phyloP scores from a whole-genome alignment of 768 basidiomycete species.

The Crepidotus variabilis region DNA sequence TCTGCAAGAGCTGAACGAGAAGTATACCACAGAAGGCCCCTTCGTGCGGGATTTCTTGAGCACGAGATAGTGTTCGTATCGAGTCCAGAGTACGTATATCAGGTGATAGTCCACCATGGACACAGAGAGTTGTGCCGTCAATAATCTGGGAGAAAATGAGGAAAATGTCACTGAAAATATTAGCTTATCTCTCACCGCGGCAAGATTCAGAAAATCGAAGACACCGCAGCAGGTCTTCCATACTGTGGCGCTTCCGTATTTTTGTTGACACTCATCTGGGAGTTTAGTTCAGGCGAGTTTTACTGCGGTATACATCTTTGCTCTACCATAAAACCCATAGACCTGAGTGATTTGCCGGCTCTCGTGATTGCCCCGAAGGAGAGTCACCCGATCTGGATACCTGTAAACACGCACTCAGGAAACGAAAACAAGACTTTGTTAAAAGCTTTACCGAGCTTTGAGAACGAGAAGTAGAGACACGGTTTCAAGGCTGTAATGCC shows the following conservation, averaged over 20 bases:
- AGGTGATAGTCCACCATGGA: slow-evolving; percentile 94
- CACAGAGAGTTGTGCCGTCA: slow-evolving; percentile 88
- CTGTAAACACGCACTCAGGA: slow-evolving; percentile 31
- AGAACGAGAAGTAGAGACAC: slow-evolving; percentile 84
- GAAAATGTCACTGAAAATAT: background rate
- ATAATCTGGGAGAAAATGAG: slow-evolving; percentile 63
- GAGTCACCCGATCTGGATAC: slow-evolving; percentile 89
- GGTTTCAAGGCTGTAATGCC: slow-evolving; percentile 94
- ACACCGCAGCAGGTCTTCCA: slow-evolving; percentile 98
- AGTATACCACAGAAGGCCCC: slow-evolving; percentile 88
- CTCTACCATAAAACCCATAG: slow-evolving; percentile 94
- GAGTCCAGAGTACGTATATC: slow-evolving; percentile 95
- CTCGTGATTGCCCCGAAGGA: slow-evolving; percentile 94
- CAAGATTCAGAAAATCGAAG: slow-evolving; percentile 93
- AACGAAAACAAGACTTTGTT: background rate
- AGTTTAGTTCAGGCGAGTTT: background rate
- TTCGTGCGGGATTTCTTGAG: slow-evolving; percentile 98
- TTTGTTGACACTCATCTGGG: slow-evolving; percentile 94
- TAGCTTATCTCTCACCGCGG: slow-evolving; percentile 58
- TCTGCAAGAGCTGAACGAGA: background rate
- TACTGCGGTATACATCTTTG: background rate
- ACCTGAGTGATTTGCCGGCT: slow-evolving; percentile 97
- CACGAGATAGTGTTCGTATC: slow-evolving; percentile 85
- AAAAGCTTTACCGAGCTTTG: slow-evolving; percentile 69
- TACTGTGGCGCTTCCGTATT: slow-evolving; percentile 91